Percentiles rank a stretch among this genome's conserved stretches.
Conservation (phyloP, 768 basidiomycete species). For the Suillus plorans region DNA sequence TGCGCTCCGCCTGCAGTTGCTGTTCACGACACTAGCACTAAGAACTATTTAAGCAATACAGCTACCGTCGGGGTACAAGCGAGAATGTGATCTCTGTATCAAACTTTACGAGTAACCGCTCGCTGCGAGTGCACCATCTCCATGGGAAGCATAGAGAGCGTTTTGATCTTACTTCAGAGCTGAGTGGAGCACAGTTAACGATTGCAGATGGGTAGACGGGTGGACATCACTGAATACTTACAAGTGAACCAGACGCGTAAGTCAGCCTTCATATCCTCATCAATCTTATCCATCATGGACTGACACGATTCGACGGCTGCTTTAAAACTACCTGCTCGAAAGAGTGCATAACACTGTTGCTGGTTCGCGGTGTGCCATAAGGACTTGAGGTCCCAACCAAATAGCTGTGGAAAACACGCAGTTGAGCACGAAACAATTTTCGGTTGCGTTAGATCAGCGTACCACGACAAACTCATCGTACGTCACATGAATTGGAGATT, state of each 20-base stretch:
- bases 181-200: background rate
- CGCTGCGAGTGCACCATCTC: background rate
- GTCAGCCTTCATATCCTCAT: background rate
- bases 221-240: background rate
- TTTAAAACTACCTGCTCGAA: background rate
- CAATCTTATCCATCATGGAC: background rate
- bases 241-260: background rate
- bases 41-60: background rate
- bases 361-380: background rate
- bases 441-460: background rate
- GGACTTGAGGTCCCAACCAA: background rate
- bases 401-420: background rate
- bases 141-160: background rate
- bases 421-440: background rate
- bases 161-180: background rate
- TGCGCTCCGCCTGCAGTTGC: too few relatives aligned
- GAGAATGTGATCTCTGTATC: background rate
- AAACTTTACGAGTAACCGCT: background rate
- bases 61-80: background rate
- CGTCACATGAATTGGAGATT: background rate
- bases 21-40: background rate
- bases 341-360: background rate
- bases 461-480: background rate
- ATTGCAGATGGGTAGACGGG: background rate
- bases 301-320: background rate